phyloP scores from a whole-genome alignment of 179 eudicot genomes.

The Heliamphora pulchella region DNA sequence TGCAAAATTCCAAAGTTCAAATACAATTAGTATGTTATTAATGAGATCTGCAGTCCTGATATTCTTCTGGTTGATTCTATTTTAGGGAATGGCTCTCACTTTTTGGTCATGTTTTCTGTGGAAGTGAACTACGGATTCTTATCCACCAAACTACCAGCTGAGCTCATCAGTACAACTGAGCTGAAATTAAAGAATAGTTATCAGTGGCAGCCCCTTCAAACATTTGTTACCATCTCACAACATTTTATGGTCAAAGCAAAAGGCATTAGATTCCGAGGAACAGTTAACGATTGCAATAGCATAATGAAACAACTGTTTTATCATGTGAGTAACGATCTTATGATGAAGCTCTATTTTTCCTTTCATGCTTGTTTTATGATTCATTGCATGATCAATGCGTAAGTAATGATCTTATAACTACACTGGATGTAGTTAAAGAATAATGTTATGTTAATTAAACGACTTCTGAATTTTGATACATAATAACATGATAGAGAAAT shows the following conservation, averaged over 20 bases:
- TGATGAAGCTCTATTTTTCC: neutral
- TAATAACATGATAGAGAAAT: neutral
- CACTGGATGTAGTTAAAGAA: neutral
- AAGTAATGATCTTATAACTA: neutral
- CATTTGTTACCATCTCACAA: constrained; percentile 75
- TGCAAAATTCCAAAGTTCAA: neutral
- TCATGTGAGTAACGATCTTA: constrained; percentile 43
- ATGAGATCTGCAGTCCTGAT: constrained; percentile 4
- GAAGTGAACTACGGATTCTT: constrained; percentile 71
- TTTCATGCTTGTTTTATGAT: neutral
- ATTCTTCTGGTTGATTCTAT: neutral
- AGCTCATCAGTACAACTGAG: constrained; percentile 71
- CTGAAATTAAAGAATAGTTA: constrained; percentile 53
- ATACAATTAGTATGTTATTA: neutral
- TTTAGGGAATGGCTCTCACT: constrained; percentile 61
- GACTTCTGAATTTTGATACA: too few species aligned
- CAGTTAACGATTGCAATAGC: constrained; percentile 60
- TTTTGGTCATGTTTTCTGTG: constrained; percentile 63
- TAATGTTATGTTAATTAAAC: too few species aligned
- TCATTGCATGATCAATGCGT: neutral
- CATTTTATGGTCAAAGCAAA: constrained; percentile 67
- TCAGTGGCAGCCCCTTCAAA: constrained; percentile 86
- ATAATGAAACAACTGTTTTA: constrained; percentile 54
- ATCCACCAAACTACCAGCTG: constrained; percentile 60
- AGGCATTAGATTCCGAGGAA: constrained; percentile 74